A percentile compares a stretch with the other conserved stretches of the same genome.
Conservation (phyloP, 495 filamentous ascomycete species). For the Cetradonia linearis region DNA sequence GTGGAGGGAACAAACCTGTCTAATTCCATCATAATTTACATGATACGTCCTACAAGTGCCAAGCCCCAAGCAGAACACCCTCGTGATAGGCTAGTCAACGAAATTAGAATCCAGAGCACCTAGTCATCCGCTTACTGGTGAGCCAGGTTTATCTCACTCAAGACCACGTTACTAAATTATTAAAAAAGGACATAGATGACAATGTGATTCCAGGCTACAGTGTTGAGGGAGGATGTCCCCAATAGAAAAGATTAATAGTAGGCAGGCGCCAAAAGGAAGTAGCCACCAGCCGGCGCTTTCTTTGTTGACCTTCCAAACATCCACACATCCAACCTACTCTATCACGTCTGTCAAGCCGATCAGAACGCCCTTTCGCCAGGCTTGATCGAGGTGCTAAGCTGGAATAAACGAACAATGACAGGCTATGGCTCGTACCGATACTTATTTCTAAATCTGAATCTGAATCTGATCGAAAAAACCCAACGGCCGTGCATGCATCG, state of each 20-base stretch:
- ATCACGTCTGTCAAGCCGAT: neutral
- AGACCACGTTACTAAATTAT: neutral
- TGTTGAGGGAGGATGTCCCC: neutral
- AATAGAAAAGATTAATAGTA: neutral
- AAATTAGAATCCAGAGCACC: too few relatives aligned
- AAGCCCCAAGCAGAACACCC: neutral
- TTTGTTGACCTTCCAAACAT: neutral
- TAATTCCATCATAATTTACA: neutral
- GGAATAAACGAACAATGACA: neutral
- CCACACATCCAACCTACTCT: neutral
- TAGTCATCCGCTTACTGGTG: neutral
- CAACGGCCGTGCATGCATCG: neutral
- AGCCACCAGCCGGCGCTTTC: neutral
- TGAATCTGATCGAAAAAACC: slow-evolving; percentile 3
- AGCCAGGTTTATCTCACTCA: neutral
- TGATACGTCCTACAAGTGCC: neutral
- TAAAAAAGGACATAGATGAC: neutral
- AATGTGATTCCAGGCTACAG: too few relatives aligned
- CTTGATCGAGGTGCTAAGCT: neutral
- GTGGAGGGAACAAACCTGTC: neutral
- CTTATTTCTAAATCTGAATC: neutral
- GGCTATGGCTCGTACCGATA: neutral
- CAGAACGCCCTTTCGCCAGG: neutral
- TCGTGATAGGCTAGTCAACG: neutral
- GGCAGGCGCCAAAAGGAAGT: neutral